Evolutionary conservation across 176 grass and related monocot genomes (phyloP).

Genomic region (Triticum turgidum): DNA sequence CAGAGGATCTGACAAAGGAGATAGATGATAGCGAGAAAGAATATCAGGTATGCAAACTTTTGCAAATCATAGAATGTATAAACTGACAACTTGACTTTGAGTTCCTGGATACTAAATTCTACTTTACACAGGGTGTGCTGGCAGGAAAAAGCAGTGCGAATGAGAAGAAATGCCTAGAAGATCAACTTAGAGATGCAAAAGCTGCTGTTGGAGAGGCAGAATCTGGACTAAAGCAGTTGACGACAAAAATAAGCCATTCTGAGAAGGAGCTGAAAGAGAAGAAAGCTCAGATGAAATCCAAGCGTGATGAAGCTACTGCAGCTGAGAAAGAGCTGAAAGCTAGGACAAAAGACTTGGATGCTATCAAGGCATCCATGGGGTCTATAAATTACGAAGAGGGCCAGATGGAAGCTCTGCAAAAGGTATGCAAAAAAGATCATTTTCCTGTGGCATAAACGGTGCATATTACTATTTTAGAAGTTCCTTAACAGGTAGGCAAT

Average conservation of each 20-base stretch:
- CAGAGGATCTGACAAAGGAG: conserved; percentile 62
- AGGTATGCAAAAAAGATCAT: conserved; percentile 39
- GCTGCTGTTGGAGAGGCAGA: conserved; percentile 83
- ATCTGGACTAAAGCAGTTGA: conserved; percentile 76
- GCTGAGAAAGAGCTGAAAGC: conserved; percentile 77
- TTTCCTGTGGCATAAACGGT: conserved; percentile 14
- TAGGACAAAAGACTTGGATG: conserved; percentile 69
- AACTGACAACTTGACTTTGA: conserved; percentile 9
- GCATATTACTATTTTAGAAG: neutral
- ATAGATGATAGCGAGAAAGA: conserved; percentile 86
- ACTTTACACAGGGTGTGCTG: conserved; percentile 72
- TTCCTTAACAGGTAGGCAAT: neutral
- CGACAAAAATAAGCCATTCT: conserved; percentile 79
- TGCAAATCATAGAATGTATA: conserved; percentile 8
- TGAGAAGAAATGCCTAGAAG: conserved; percentile 97
- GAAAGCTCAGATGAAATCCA: conserved; percentile 63
- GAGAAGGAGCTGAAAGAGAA: conserved; percentile 90
- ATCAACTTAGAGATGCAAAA: conserved; percentile 98
- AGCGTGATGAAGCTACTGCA: conserved; percentile 77
- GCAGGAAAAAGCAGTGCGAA: conserved; percentile 86
- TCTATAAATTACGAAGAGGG: conserved; percentile 75
- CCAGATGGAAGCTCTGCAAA: conserved; percentile 86
- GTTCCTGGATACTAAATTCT: conserved; percentile 17
- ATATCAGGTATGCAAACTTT: conserved; percentile 57
- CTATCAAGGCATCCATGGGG: conserved; percentile 65